Percentiles rank a stretch among this genome's conserved stretches.
These are phyloP conservation scores for Colletotrichum kahawae DNA, from an alignment of 2,329 filamentous ascomycete genomes.

Conservation along the genomic window DNA sequence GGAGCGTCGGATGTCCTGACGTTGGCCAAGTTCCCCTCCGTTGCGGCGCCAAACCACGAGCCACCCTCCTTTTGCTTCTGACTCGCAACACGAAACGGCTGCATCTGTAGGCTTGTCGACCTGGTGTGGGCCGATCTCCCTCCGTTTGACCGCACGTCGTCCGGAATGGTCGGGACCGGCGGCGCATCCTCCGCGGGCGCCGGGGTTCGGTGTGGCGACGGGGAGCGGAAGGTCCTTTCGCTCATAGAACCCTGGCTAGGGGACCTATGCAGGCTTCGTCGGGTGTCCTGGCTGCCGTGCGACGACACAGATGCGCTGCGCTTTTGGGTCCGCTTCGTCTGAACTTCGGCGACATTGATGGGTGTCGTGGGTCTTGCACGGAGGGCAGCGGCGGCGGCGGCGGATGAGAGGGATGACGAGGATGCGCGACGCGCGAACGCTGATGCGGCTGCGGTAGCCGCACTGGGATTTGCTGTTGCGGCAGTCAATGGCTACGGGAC, in stretches of 20 bases:
- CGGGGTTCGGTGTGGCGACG: conserved; percentile 47
- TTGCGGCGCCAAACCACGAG: conserved; percentile 56
- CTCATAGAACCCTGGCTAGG: conserved; percentile 84
- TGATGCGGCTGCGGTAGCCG: conserved; percentile 79
- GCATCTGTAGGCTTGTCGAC: conserved; percentile 48
- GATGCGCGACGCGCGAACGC: conserved; percentile 77
- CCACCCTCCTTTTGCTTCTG: conserved; percentile 51
- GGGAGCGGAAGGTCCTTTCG: conserved; percentile 85
- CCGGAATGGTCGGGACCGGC: conserved; percentile 77
- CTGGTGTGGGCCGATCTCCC: conserved; percentile 33
- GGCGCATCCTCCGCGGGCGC: conserved; percentile 58
- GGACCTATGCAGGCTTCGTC: conserved; percentile 63
- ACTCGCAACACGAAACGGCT: conserved; percentile 58
- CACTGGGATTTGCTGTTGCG: conserved; percentile 71
- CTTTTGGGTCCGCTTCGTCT: conserved; percentile 84
- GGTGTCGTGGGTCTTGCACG: conserved; percentile 79
- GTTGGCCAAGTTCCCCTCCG: conserved; percentile 46
- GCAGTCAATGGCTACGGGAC: conserved; percentile 63
- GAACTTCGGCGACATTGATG: conserved; percentile 79
- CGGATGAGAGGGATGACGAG: conserved; percentile 74
- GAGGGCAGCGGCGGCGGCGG: conserved; percentile 86
- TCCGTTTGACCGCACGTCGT: conserved; percentile 39
- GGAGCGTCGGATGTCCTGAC: conserved; percentile 50
- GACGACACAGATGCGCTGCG: conserved; percentile 77
- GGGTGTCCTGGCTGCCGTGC: conserved; percentile 52